phyloP scores from a whole-genome alignment of 768 basidiomycete species.

The Russula sp. region DNA sequence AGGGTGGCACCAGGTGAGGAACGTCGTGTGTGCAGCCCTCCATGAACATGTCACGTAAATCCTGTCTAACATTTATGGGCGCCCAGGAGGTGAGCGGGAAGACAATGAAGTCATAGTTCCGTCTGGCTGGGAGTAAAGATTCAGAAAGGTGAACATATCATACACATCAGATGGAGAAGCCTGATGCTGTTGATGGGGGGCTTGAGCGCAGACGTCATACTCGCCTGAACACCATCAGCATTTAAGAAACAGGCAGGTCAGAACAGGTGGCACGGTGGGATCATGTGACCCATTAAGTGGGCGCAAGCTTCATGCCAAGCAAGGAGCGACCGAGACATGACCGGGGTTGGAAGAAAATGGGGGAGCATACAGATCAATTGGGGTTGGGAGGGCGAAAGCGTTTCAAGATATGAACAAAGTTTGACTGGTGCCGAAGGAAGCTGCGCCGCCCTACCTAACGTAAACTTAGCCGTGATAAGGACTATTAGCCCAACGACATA shows the following conservation, averaged over 20 bases:
- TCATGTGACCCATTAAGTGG: not conserved
- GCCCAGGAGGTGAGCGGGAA: not conserved
- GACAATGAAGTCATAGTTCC: slow-evolving; percentile 1
- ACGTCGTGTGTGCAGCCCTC: not conserved
- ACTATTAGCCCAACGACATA: not conserved
- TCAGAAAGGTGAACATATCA: not conserved
- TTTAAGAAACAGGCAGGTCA: not conserved
- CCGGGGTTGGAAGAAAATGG: not conserved
- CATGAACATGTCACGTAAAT: not conserved
- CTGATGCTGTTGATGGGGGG: not conserved
- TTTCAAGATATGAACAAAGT: not conserved
- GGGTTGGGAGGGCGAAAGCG: not conserved
- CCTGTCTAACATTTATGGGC: not conserved
- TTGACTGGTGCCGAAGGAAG: slow-evolving; percentile 5
- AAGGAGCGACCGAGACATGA: not conserved
- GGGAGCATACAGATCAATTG: not conserved
- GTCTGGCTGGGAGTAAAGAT: not conserved
- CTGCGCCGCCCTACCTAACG: not conserved
- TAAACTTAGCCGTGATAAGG: not conserved
- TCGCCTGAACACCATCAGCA: not conserved
- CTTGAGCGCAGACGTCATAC: not conserved
- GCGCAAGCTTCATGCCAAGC: not conserved
- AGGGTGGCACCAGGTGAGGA: not conserved
- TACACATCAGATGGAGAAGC: not conserved
- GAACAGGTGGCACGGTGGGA: not conserved